Percentiles rank a stretch among this genome's conserved stretches.
Evolutionary conservation across 2,329 filamentous ascomycete genomes (phyloP).

Genomic region (Metarhizium rileyi): DNA sequence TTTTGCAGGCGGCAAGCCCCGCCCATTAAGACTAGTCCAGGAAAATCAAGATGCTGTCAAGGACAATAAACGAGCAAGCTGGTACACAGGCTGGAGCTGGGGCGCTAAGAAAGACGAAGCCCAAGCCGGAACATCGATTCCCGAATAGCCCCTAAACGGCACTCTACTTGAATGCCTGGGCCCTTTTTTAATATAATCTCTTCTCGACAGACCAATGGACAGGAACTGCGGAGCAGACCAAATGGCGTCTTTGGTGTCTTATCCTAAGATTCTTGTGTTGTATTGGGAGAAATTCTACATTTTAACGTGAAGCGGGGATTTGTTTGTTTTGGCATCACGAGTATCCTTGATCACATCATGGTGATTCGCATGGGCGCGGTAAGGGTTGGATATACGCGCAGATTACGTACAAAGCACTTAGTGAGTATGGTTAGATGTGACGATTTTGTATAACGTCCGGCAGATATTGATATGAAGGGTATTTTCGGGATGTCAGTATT

Average conservation of each 20-base stretch:
- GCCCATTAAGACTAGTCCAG: conserved; percentile 79
- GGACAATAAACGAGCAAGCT: conserved; percentile 50
- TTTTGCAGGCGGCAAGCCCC: conserved; percentile 60
- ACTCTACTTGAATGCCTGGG: neutral
- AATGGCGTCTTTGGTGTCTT: neutral
- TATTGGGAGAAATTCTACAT: neutral
- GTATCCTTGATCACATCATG: neutral
- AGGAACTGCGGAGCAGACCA: conserved; percentile 1
- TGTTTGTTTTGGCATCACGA: neutral
- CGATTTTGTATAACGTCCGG: neutral
- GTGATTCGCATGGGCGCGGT: neutral
- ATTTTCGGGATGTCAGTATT: neutral
- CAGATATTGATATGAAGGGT: neutral
- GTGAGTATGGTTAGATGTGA: neutral
- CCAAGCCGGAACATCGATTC: conserved; percentile 15
- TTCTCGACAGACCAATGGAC: neutral
- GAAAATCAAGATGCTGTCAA: conserved; percentile 51
- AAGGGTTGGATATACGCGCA: neutral
- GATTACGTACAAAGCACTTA: neutral
- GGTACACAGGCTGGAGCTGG: conserved; percentile 51
- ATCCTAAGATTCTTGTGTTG: neutral
- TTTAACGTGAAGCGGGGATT: neutral
- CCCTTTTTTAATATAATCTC: neutral
- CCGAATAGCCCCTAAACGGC: conserved; percentile 18
- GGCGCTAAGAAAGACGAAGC: conserved; percentile 39